Base-by-base conservation (phyloP, 2,329 filamentous ascomycete genomes). In the Mollisia scopiformis region DNA sequence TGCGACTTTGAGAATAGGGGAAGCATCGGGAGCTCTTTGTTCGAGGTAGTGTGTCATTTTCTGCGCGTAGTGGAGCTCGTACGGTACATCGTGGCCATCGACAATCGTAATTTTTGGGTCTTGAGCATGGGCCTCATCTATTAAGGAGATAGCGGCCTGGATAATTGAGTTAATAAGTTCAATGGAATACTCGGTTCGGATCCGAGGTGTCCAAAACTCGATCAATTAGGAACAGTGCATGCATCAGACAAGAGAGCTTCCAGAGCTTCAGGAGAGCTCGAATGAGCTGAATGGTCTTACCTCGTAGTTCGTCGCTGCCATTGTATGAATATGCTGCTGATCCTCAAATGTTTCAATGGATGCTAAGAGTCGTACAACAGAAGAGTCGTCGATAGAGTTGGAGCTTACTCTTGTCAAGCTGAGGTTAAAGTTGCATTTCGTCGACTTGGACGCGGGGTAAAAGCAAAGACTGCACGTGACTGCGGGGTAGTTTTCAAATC, bases 41-140 rank as follows among this genome's bases (percentile, higher is more conserved):
- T 79, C 73, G 31, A 96, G 87, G 82, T 90, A 95, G 31, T 79
- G 77, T 54, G 89, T 92, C 89, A 93, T 93, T 75, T 92, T 87
- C 54, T 83, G 82, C 6, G 92, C 91, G 73, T 96, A 96, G 78
- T 92, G 87, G 1, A 94, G 86, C 76, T 96, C 92, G 76, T 92
- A 93, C 0, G 91, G 89, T 1, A 87, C 69, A 6, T 74, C 69
- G 55, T 76, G 69, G 57, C 80, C 75, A 59, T 78, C 71, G 28
- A 78, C 73, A 16, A 77, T 79, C 54, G 80, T 75, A 61, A 80
- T 82, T 70, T 79, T 89, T 3, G 90, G 89, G 73, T 93, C 90
- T 65, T 83, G 75, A 58, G 84, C 77, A 75, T 92, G 90, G 0
- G 89, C 91, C 57, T 84, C 82, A 77, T 95, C 91, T 71, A 96